Evolutionary conservation across 2,329 filamentous ascomycete species (phyloP).

Genomic region (Colletotrichum cereale): DNA sequence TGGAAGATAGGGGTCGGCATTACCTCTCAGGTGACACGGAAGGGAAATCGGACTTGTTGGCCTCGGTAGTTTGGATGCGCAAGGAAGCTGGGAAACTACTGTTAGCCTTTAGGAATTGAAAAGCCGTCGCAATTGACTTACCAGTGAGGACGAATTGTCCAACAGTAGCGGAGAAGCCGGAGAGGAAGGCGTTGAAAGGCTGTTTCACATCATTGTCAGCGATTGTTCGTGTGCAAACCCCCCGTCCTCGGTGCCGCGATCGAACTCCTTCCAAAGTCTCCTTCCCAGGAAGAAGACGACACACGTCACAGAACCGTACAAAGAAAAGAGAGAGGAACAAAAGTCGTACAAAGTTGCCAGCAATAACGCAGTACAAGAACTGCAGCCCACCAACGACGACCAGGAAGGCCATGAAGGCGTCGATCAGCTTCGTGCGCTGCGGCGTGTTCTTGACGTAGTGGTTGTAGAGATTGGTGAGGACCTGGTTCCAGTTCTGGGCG

Average conservation of each 20-base stretch:
- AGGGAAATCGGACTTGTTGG: slow-evolving; percentile 83
- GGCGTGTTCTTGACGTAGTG: slow-evolving; percentile 86
- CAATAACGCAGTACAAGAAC: slow-evolving; percentile 92
- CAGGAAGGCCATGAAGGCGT: slow-evolving; percentile 90
- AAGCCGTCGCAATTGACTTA: slow-evolving; percentile 54
- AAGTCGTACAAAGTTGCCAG: slow-evolving; percentile 95
- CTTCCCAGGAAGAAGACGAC: not conserved
- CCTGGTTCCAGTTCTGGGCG: slow-evolving; percentile 63
- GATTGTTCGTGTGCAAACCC: slow-evolving; percentile 31
- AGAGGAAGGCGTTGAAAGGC: slow-evolving; percentile 99
- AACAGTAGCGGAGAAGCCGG: slow-evolving; percentile 93
- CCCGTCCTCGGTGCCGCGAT: not conserved
- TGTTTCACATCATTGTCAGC: slow-evolving; percentile 55
- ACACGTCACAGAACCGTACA: no score
- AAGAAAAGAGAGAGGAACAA: slow-evolving; percentile 48
- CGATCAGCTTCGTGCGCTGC: slow-evolving; percentile 91
- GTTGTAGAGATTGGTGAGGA: slow-evolving; percentile 77
- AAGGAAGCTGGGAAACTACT: slow-evolving; percentile 67
- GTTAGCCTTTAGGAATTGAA: slow-evolving; percentile 7
- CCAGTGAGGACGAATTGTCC: slow-evolving; percentile 98
- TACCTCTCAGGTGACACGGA: slow-evolving; percentile 85
- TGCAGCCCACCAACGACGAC: slow-evolving; percentile 89
- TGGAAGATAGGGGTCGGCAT: slow-evolving; percentile 34
- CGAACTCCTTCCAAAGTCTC: not conserved
- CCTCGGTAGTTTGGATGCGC: slow-evolving; percentile 90